Percentiles rank a stretch among this genome's conserved stretches.
phyloP scores from a whole-genome alignment of 345 rosid species.

The Melaleuca alternifolia region DNA sequence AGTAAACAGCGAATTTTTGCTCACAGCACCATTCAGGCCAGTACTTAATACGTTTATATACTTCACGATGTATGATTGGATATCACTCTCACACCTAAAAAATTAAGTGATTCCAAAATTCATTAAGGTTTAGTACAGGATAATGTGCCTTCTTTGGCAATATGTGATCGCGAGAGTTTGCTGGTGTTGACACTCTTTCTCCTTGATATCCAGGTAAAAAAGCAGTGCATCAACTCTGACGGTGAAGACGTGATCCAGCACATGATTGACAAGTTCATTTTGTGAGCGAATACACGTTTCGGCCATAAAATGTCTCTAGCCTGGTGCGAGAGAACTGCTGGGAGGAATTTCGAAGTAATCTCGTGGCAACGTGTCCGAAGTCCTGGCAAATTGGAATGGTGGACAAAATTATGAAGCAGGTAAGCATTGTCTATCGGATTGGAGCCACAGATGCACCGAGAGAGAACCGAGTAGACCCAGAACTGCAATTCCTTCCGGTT shows the following conservation, averaged over 20 bases:
- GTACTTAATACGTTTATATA: neutral
- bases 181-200: neutral
- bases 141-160: neutral
- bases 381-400: neutral
- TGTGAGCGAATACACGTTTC: slow-evolving; percentile 4
- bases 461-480: neutral
- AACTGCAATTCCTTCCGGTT: neutral
- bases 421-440: neutral
- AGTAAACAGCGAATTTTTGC: slow-evolving; percentile 52
- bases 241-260: slow-evolving; percentile 79
- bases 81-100: neutral
- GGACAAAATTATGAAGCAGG: neutral
- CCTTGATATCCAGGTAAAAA: slow-evolving; percentile 49
- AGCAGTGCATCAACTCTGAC: slow-evolving; percentile 41
- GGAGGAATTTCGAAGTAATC: neutral
- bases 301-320: neutral
- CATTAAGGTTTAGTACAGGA: neutral
- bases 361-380: neutral
- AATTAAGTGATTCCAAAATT: neutral
- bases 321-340: neutral
- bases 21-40: slow-evolving; percentile 77
- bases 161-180: neutral
- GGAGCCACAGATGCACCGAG: neutral
- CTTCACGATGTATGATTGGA: neutral
- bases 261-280: slow-evolving; percentile 59